A percentile compares a stretch with the other conserved stretches of the same genome.
phyloP scores from a whole-genome alignment of 768 basidiomycete genomes.

The Lactarius deliciosus region DNA sequence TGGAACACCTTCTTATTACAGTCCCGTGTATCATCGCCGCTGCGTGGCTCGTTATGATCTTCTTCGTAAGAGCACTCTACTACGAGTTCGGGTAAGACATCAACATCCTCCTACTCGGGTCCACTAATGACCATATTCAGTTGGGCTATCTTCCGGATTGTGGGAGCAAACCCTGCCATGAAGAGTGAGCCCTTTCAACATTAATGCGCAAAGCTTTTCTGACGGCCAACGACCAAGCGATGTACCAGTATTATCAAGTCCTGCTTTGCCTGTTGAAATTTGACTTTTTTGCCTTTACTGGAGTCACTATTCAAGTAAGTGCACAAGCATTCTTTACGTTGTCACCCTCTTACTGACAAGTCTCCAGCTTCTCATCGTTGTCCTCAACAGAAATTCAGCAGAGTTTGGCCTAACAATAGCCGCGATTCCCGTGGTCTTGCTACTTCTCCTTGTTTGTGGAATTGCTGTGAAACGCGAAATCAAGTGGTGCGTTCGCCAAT shows the following conservation, averaged over 20 bases:
- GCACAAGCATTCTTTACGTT: slow-evolving; percentile 8
- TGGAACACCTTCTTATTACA: slow-evolving; percentile 69
- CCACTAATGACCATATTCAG: slow-evolving; percentile 38
- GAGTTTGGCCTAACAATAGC: slow-evolving; percentile 83
- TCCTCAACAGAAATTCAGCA: slow-evolving; percentile 58
- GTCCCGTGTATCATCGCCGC: slow-evolving; percentile 66
- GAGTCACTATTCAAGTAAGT: slow-evolving; percentile 83
- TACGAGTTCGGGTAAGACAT: slow-evolving; percentile 74
- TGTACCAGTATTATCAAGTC: slow-evolving; percentile 88
- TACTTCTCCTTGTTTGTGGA: slow-evolving; percentile 62
- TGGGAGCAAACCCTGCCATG: slow-evolving; percentile 82
- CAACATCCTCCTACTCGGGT: background rate
- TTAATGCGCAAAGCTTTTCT: slow-evolving; percentile 12
- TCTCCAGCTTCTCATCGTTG: slow-evolving; percentile 73
- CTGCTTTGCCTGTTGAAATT: slow-evolving; percentile 87
- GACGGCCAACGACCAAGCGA: slow-evolving; percentile 47
- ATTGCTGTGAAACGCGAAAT: slow-evolving; percentile 78
- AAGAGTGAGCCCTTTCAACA: slow-evolving; percentile 54
- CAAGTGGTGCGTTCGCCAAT: slow-evolving; percentile 55
- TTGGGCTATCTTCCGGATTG: slow-evolving; percentile 90
- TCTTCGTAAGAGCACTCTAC: slow-evolving; percentile 69
- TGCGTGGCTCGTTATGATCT: slow-evolving; percentile 66
- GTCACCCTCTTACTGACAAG: background rate
- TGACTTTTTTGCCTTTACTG: slow-evolving; percentile 85
- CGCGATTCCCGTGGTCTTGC: slow-evolving; percentile 77